Conservation (phyloP, 129 eudicot species). For the Erigeron canadensis region DNA sequence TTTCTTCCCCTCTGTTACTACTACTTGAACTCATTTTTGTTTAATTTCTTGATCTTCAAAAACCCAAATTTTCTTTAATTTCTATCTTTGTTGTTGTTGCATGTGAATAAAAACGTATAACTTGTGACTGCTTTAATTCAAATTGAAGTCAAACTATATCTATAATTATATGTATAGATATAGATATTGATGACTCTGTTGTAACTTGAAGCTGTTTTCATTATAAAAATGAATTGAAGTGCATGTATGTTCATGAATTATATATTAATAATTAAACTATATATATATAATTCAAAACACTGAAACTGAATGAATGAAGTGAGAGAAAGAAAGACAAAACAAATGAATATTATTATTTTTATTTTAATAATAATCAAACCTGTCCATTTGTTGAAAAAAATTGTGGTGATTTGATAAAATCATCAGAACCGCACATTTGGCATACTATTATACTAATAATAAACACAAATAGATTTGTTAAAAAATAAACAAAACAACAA, state of each 20-base stretch:
- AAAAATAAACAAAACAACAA: too few relatives aligned
- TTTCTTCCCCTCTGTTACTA: not conserved
- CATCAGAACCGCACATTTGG: constrained; percentile 42
- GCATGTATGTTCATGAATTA: not conserved
- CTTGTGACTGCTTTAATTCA: constrained; percentile 30
- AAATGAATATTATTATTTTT: constrained; percentile 11
- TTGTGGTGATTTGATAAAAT: not conserved
- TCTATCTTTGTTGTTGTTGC: constrained; percentile 6
- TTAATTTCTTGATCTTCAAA: constrained; percentile 1
- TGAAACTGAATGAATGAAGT: constrained; percentile 30
- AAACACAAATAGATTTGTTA: not conserved
- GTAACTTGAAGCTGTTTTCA: not conserved
- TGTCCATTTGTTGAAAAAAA: constrained; percentile 21
- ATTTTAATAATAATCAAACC: not conserved
- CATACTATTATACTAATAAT: constrained; percentile 21
- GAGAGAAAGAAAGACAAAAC: too few relatives aligned
- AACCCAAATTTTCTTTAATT: constrained; percentile 13
- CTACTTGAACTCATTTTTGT: constrained; percentile 9
- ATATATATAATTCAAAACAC: not conserved
- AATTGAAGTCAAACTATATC: constrained; percentile 9
- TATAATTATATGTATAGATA: constrained; percentile 4
- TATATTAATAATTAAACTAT: not conserved
- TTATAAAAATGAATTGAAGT: not conserved
- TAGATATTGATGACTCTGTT: not conserved
- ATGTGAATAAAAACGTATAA: constrained; percentile 23